phyloP scores from a whole-genome alignment of 2,329 filamentous ascomycete species.

The Pyricularia grisea region DNA sequence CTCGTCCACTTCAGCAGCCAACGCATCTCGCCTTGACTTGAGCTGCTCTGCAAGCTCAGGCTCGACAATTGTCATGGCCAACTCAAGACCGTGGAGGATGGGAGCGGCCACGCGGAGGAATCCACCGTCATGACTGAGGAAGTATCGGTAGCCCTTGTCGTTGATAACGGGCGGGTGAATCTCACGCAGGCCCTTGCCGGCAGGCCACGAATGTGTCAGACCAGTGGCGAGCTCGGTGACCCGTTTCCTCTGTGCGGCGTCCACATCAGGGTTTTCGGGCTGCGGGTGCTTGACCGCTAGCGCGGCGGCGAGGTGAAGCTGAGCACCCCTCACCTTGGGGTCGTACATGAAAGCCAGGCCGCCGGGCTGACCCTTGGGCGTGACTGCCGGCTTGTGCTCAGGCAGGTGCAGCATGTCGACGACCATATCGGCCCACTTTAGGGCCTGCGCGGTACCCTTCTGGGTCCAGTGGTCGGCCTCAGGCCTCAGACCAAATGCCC shows the following conservation, averaged over 20 bases:
- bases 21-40: slow-evolving; percentile 23
- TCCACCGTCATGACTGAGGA: slow-evolving; percentile 23
- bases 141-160: slow-evolving; percentile 15
- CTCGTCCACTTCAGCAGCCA: slow-evolving; percentile 16
- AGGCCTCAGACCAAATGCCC: slow-evolving; percentile 28
- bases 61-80: slow-evolving; percentile 31
- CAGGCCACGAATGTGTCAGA: slow-evolving; percentile 31
- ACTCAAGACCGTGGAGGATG: slow-evolving; percentile 32
- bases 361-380: slow-evolving; percentile 10
- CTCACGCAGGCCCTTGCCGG: slow-evolving; percentile 22
- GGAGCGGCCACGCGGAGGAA: slow-evolving; percentile 25
- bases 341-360: slow-evolving; percentile 26
- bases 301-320: slow-evolving; percentile 33
- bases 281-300: slow-evolving; percentile 23
- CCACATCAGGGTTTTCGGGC: slow-evolving; percentile 16
- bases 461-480: slow-evolving; percentile 19
- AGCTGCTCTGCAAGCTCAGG: slow-evolving; percentile 26
- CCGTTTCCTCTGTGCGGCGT: slow-evolving; percentile 22
- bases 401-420: slow-evolving; percentile 38
- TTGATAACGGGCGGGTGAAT: slow-evolving; percentile 25
- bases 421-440: slow-evolving; percentile 35
- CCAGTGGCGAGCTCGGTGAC: slow-evolving; percentile 21
- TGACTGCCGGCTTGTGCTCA: slow-evolving; percentile 21
- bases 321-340: slow-evolving; percentile 30
- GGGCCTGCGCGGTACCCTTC: slow-evolving; percentile 16